Percentiles rank a stretch among this genome's conserved stretches.
Evolutionary conservation across 177 flowering plant species (phyloP).

Genomic region (Vitis hybrid): DNA sequence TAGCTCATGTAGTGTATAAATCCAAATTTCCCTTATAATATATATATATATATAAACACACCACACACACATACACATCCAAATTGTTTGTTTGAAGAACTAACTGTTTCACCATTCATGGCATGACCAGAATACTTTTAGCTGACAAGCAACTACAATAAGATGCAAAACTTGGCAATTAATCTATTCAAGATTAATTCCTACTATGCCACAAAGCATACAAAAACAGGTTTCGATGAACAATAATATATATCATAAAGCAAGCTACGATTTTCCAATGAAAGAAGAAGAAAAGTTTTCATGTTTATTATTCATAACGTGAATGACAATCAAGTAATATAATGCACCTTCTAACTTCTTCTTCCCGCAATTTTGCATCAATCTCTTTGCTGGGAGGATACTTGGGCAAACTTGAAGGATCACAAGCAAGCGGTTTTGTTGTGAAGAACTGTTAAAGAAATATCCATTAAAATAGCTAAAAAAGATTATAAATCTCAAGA

Average conservation of each 20-base stretch:
- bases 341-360: slow-evolving; percentile 51
- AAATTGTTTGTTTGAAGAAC: not conserved
- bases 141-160: not conserved
- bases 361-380: slow-evolving; percentile 56
- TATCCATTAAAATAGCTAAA: not conserved
- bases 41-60: no score
- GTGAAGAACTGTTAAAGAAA: slow-evolving; percentile 47
- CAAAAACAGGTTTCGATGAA: not conserved
- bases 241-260: not conserved
- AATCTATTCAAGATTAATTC: not conserved
- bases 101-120: not conserved
- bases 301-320: not conserved
- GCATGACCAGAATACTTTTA: not conserved
- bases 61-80: not conserved
- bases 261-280: not conserved
- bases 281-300: not conserved
- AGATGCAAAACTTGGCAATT: not conserved
- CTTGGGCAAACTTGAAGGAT: slow-evolving; percentile 66
- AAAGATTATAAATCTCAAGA: not conserved
- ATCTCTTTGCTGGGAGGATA: slow-evolving; percentile 79
- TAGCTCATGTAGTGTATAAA: no score
- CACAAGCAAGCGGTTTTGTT: slow-evolving; percentile 51
- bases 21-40: no score
- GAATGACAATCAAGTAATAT: not conserved
- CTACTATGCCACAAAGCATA: not conserved